These are phyloP conservation scores for Phialophora tarda DNA, from an alignment of 2,329 filamentous ascomycete genomes.

Conservation along the genomic window DNA sequence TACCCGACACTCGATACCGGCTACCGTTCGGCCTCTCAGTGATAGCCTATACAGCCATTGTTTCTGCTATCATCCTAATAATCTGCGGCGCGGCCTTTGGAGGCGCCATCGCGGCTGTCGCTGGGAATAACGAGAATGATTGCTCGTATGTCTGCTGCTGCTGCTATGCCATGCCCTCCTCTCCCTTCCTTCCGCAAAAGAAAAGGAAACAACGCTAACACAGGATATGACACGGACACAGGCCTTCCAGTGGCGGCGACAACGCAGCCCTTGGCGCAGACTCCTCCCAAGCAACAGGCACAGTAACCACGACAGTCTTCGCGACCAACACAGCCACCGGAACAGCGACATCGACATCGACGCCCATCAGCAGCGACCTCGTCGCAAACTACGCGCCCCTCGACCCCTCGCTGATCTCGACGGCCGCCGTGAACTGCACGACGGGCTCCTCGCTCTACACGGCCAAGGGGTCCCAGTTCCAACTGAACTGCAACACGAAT, in stretches of 20 bases:
- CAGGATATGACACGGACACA: not conserved
- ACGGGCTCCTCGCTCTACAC: not conserved
- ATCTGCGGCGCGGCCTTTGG: conserved; percentile 4
- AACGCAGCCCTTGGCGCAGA: not conserved
- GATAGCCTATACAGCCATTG: not conserved
- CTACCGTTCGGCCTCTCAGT: not conserved
- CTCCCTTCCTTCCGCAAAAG: not conserved
- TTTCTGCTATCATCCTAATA: not conserved
- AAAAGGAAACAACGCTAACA: too few relatives aligned
- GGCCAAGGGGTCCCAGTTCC: not conserved
- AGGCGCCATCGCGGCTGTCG: conserved; percentile 4
- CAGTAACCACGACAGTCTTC: not conserved
- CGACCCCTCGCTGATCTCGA: not conserved
- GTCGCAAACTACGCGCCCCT: not conserved
- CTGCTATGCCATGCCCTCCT: not conserved
- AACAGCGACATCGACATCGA: not conserved
- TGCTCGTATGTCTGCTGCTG: conserved; percentile 8
- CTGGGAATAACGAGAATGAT: not conserved
- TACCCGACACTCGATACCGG: not conserved
- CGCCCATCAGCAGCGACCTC: not conserved
- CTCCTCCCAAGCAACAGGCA: not conserved
- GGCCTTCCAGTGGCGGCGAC: not conserved
- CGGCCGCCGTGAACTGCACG: conserved; percentile 6
- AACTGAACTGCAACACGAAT: conserved; percentile 6
- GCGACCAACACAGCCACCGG: not conserved